Conservation (phyloP, 805 yeast species). For the Hemisphaericaspora nanyangensis region DNA sequence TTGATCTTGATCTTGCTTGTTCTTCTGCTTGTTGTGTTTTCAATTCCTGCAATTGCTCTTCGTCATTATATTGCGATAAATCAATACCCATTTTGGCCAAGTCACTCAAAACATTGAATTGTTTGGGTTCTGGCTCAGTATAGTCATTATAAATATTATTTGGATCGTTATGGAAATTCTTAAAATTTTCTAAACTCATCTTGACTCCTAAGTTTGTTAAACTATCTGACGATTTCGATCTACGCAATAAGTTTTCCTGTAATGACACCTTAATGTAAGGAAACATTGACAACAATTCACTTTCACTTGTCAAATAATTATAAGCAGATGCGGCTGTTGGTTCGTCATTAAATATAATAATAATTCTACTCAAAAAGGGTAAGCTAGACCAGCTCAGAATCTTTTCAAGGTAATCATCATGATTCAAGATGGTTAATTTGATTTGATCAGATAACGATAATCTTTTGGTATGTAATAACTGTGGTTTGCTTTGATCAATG, state of each 20-base stretch:
- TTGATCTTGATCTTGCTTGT: background rate
- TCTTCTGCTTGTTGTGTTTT: conserved; percentile 5
- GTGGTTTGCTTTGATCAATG: conserved; percentile 6
- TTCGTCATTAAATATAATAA: conserved; percentile 33
- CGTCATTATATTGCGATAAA: conserved; percentile 18
- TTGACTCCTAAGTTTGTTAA: conserved; percentile 16
- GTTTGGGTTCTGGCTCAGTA: conserved; percentile 34
- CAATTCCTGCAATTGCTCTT: conserved; percentile 20
- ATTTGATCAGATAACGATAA: conserved; percentile 34
- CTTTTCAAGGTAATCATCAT: conserved; percentile 19
- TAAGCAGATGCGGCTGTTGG: conserved; percentile 22
- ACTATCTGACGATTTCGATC: conserved; percentile 29
- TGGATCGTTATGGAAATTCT: conserved; percentile 13
- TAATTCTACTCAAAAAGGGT: conserved; percentile 34
- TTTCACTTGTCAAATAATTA: conserved; percentile 15
- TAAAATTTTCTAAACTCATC: conserved; percentile 22
- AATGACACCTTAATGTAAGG: conserved; percentile 24
- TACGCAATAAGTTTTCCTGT: conserved; percentile 36
- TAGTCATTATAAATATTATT: conserved; percentile 13
- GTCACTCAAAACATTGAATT: conserved; percentile 24
- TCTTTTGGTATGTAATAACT: conserved; percentile 2
- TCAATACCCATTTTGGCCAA: conserved; percentile 31
- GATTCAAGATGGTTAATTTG: conserved; percentile 27
- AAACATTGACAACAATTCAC: conserved; percentile 3
- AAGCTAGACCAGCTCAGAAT: conserved; percentile 36